phyloP scores from a whole-genome alignment of 495 filamentous ascomycete genomes.

The Astrothelium subdiscretum region DNA sequence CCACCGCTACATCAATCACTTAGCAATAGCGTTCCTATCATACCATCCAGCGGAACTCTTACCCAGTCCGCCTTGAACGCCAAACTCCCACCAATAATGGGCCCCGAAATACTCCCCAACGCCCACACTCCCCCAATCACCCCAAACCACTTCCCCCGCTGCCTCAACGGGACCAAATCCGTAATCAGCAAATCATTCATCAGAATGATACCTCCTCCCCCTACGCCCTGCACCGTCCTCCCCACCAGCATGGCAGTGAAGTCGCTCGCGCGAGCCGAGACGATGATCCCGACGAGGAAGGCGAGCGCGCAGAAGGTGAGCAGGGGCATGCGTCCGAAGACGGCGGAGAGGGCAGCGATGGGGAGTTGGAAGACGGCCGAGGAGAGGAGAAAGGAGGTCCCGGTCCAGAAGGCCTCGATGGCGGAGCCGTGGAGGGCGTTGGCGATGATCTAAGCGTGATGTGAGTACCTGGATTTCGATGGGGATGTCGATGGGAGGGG shows the following conservation, averaged over 20 bases:
- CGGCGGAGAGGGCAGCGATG: conserved; percentile 34
- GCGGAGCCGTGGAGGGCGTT: conserved; percentile 38
- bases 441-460: conserved; percentile 35
- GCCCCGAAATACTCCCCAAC: conserved; percentile 53
- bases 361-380: conserved; percentile 32
- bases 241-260: conserved; percentile 53
- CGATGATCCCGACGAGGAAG: conserved; percentile 48
- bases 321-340: conserved; percentile 36
- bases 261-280: conserved; percentile 44
- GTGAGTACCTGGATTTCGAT: no score
- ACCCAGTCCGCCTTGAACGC: conserved; percentile 51
- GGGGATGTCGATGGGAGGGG: neutral
- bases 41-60: conserved; percentile 18
- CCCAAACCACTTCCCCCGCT: conserved; percentile 37
- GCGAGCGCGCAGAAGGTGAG: conserved; percentile 40
- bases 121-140: conserved; percentile 32
- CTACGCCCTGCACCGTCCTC: conserved; percentile 56
- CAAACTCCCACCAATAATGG: conserved; percentile 52
- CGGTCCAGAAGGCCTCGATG: conserved; percentile 50
- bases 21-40: conserved; percentile 7
- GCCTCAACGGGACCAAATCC: conserved; percentile 45
- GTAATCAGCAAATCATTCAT: conserved; percentile 55
- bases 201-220: conserved; percentile 54
- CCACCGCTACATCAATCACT: conserved; percentile 17
- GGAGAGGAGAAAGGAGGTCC: conserved; percentile 43